Evolutionary conservation across 768 basidiomycete species (phyloP).

Genomic region (Auriculariales sp.): DNA sequence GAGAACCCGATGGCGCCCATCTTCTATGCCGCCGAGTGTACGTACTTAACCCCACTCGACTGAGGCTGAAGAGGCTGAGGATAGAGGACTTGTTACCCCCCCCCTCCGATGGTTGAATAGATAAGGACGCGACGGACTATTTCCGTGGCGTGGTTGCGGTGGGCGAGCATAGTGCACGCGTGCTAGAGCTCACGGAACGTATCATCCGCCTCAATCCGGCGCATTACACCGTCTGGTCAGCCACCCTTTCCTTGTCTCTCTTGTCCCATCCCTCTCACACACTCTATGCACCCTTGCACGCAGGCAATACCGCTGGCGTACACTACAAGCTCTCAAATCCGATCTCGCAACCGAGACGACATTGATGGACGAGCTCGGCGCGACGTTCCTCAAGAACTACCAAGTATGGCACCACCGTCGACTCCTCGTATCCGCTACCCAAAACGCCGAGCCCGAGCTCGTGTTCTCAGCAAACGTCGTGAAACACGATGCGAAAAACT

Average conservation of each 20-base stretch:
- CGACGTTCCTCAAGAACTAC: constrained; percentile 81
- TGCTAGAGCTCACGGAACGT: constrained; percentile 73
- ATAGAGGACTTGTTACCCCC: neutral
- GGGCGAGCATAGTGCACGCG: constrained; percentile 68
- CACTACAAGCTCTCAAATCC: constrained; percentile 50
- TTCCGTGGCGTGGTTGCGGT: constrained; percentile 72
- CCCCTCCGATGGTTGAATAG: constrained; percentile 23
- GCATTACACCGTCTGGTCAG: constrained; percentile 93
- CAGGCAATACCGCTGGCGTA: constrained; percentile 94
- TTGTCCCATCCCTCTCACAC: neutral
- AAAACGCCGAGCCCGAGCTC: constrained; percentile 48
- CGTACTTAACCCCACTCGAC: constrained; percentile 17
- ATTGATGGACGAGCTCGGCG: constrained; percentile 79
- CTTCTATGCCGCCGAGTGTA: constrained; percentile 80
- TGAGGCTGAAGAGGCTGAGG: neutral
- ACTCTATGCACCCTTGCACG: neutral
- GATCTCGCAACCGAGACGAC: constrained; percentile 64
- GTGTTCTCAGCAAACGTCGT: constrained; percentile 64
- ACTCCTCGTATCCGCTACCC: constrained; percentile 46
- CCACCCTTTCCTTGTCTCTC: constrained; percentile 3
- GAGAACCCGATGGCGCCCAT: constrained; percentile 77
- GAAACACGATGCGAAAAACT: constrained; percentile 79
- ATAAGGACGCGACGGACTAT: constrained; percentile 86
- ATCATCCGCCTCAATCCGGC: constrained; percentile 89
- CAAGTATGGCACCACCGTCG: constrained; percentile 96